Conservation (phyloP, 169 alveolate genomes). For the Plasmodium vivax region DNA sequence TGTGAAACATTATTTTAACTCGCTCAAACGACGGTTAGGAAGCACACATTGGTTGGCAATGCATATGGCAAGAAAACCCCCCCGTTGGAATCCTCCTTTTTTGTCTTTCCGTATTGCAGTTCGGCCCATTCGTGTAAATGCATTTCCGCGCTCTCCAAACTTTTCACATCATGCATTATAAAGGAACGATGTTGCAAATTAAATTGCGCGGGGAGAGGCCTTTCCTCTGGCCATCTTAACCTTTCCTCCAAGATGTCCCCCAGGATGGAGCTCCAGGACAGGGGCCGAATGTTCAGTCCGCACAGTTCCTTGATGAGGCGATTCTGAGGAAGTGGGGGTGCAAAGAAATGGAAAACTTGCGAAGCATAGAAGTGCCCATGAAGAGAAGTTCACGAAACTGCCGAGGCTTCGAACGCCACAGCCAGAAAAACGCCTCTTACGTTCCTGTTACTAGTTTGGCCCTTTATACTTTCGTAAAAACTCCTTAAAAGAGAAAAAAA, state of each 20-base stretch:
- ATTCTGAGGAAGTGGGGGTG: background rate
- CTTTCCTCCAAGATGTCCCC: conserved; percentile 22
- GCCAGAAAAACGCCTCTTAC: background rate
- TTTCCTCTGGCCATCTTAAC: background rate
- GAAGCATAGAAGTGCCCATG: background rate
- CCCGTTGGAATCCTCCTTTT: background rate
- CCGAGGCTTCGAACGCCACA: background rate
- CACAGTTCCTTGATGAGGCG: conserved; percentile 47
- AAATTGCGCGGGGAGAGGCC: background rate
- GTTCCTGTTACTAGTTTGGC: conserved; percentile 32
- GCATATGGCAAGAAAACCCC: background rate
- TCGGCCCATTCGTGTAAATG: background rate
- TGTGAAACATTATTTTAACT: background rate
- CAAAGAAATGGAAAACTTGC: background rate
- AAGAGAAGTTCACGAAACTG: background rate
- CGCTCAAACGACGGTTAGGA: background rate
- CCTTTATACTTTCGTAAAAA: conserved; percentile 59
- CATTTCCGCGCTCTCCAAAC: background rate
- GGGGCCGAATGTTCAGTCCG: conserved; percentile 21
- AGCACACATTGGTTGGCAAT: background rate
- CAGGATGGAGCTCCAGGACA: conserved; percentile 52
- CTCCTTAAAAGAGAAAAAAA: conserved; percentile 37
- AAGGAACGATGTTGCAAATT: background rate
- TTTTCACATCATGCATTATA: background rate
- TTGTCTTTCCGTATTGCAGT: background rate